Evolutionary conservation across 129 eudicot genomes (phyloP).

Genomic region (Helichrysum umbraculigerum): DNA sequence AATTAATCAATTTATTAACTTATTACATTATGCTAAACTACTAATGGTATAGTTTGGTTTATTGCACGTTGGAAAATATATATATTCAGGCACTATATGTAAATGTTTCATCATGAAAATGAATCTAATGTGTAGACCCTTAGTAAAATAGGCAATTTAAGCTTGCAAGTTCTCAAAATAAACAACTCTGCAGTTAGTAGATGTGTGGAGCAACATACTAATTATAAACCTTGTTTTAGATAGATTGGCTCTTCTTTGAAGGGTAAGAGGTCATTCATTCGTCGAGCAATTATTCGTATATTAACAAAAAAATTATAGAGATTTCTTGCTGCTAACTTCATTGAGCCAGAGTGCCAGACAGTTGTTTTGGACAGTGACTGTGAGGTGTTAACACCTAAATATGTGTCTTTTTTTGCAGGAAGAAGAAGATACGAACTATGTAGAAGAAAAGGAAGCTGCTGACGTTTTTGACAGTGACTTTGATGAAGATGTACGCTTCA

Average conservation of each 20-base stretch:
- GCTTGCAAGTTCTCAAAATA: too few species aligned
- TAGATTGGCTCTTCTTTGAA: too few species aligned
- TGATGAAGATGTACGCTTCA: constrained; percentile 72
- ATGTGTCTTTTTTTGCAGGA: constrained; percentile 48
- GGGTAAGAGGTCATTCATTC: too few species aligned
- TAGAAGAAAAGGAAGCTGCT: constrained; percentile 75
- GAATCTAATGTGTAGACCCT: neutral
- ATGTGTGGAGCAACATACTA: neutral
- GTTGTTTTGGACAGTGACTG: neutral
- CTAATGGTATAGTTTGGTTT: neutral
- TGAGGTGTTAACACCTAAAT: neutral
- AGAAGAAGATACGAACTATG: constrained; percentile 77
- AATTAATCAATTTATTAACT: neutral
- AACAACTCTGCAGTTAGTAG: neutral
- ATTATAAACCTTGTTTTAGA: too few species aligned
- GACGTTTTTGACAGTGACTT: constrained; percentile 98
- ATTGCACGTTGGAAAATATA: too few species aligned
- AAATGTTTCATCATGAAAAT: too few species aligned
- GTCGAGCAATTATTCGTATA: neutral
- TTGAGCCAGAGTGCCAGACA: neutral
- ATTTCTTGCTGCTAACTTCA: neutral
- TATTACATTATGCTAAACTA: neutral
- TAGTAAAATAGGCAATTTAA: neutral
- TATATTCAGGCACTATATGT: too few species aligned
- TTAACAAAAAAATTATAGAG: neutral